Conservation (phyloP, 208 protist genomes). For the Wallacemonas collosoma region DNA sequence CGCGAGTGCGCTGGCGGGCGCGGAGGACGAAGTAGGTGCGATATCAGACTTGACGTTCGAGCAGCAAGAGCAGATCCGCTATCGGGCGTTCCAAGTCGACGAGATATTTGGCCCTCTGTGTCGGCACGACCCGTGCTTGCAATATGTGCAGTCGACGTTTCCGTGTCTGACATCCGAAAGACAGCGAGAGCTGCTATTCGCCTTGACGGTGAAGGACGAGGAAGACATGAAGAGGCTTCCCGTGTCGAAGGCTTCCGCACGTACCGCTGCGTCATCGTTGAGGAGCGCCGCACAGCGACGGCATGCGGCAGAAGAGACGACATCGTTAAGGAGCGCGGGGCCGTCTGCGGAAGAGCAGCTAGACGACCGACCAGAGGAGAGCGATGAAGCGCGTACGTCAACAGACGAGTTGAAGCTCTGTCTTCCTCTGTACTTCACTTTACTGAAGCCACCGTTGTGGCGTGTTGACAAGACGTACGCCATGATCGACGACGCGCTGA, state of each 20-base stretch:
- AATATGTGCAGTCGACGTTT: conserved; percentile 2
- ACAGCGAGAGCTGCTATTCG: neutral
- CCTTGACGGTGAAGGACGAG: neutral
- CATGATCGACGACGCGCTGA: neutral
- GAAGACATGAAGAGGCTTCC: neutral
- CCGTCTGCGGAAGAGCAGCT: neutral
- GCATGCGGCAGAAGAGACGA: too few relatives aligned
- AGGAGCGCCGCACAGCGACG: too few relatives aligned
- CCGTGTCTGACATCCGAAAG: conserved; percentile 1
- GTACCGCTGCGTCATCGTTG: neutral
- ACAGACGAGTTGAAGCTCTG: neutral
- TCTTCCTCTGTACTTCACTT: conserved; percentile 10
- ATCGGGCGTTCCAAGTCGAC: conserved; percentile 1
- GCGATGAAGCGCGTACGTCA: neutral
- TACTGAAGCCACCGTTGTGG: conserved; percentile 2
- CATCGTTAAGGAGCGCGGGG: too few relatives aligned
- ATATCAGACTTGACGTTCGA: neutral
- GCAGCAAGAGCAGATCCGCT: neutral
- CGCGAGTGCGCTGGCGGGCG: neutral
- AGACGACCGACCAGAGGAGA: neutral
- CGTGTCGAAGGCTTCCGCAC: neutral
- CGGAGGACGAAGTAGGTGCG: too few relatives aligned
- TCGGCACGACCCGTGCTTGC: conserved; percentile 2
- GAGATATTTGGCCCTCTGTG: conserved; percentile 11
- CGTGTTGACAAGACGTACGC: conserved; percentile 4